phyloP scores from a whole-genome alignment of 257 asterid species.

The Nicotiana undulata region DNA sequence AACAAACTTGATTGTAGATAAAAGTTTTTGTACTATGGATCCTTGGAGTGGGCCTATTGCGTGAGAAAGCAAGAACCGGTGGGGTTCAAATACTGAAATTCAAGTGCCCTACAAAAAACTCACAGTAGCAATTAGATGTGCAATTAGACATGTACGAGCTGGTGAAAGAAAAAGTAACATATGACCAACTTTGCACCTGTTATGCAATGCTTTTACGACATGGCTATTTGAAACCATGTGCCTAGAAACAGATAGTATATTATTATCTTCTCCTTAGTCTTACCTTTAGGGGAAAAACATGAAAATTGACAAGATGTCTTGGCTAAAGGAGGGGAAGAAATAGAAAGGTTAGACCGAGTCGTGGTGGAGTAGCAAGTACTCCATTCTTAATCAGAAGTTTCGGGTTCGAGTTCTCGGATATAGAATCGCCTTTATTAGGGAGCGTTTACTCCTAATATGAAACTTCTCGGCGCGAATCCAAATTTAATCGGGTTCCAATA shows the following conservation, averaged over 20 bases:
- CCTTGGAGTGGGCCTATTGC: conserved; percentile 10
- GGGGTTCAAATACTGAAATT: conserved; percentile 10
- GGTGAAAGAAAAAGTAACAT: not conserved
- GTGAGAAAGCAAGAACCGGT: conserved; percentile 12
- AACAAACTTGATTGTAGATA: not conserved
- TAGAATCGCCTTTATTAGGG: too few relatives aligned
- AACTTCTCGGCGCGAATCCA: too few relatives aligned
- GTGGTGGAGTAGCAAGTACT: too few relatives aligned
- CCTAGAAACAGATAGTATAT: not conserved
- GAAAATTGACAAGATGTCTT: not conserved
- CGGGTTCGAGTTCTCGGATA: too few relatives aligned
- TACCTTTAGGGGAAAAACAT: not conserved
- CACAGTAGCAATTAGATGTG: not conserved
- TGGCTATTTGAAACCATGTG: not conserved
- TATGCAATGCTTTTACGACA: not conserved
- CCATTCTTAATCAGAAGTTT: too few relatives aligned
- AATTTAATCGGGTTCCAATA: too few relatives aligned
- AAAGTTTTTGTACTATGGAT: not conserved
- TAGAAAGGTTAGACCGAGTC: not conserved
- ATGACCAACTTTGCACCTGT: not conserved
- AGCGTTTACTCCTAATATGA: too few relatives aligned
- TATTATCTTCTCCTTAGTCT: not conserved
- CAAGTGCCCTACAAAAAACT: not conserved
- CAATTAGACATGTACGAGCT: not conserved
- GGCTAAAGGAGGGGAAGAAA: not conserved